Evolutionary conservation across 2,329 filamentous ascomycete species (phyloP).

Genomic region (Trichoderma asperellum): DNA sequence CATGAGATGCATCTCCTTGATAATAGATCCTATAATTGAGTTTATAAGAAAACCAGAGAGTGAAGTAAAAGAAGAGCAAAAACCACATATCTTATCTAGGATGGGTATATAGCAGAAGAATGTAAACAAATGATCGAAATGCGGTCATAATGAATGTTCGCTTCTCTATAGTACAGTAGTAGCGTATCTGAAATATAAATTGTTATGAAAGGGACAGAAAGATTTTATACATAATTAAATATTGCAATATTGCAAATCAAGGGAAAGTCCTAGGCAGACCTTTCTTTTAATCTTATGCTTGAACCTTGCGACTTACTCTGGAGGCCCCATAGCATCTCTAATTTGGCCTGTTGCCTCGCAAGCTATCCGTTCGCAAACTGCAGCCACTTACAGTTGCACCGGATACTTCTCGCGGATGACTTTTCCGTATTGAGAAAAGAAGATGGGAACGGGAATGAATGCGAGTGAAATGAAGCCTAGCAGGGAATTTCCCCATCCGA

Average conservation of each 20-base stretch:
- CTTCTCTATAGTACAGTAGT: too few species aligned
- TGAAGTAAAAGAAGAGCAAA: not conserved
- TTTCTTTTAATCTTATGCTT: not conserved
- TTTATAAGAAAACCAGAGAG: not conserved
- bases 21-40: not conserved
- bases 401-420: not conserved
- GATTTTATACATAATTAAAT: too few species aligned
- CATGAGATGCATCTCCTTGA: not conserved
- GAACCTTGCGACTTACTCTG: not conserved
- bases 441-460: not conserved
- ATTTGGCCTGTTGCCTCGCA: not conserved
- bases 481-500: slow-evolving; percentile 2
- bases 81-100: not conserved
- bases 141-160: not conserved
- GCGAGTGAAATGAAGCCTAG: slow-evolving; percentile 6
- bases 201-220: too few species aligned
- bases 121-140: not conserved
- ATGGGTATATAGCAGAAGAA: not conserved
- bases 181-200: too few species aligned
- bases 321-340: not conserved
- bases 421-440: not conserved
- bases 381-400: not conserved
- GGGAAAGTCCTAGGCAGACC: not conserved
- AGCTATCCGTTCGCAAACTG: not conserved
- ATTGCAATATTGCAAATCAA: too few species aligned